Percentiles rank a stretch among this genome's conserved stretches.
phyloP scores from a whole-genome alignment of 805 yeast genomes.

The Tetrapisispora phaffii region DNA sequence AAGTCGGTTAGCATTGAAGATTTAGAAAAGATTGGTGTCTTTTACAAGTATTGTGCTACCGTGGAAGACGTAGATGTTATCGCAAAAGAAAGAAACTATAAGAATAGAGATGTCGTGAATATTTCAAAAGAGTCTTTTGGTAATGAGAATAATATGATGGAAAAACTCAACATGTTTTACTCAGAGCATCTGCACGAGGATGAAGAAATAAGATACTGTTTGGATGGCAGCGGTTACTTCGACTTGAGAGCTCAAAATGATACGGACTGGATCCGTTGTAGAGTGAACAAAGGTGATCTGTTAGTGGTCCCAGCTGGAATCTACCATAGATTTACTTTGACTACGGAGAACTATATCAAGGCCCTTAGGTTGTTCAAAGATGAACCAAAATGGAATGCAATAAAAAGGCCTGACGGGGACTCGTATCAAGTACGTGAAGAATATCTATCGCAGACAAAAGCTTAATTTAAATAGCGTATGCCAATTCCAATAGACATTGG shows the following conservation, averaged over 20 bases:
- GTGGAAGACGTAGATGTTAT: conserved; percentile 49
- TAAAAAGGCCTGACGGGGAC: conserved; percentile 50
- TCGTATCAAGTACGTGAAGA: conserved; percentile 36
- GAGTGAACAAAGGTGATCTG: conserved; percentile 52
- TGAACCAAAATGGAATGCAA: conserved; percentile 93
- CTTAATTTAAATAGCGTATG: too few species aligned
- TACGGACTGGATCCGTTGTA: conserved; percentile 68
- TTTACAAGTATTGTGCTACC: conserved; percentile 44
- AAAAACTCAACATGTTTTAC: conserved; percentile 61
- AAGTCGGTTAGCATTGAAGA: conserved; percentile 39
- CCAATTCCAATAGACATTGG: too few species aligned
- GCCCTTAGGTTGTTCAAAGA: conserved; percentile 83
- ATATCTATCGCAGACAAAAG: conserved; percentile 30
- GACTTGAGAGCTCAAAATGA: conserved; percentile 58
- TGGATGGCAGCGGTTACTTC: conserved; percentile 86
- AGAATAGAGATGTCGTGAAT: conserved; percentile 64
- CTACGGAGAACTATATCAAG: conserved; percentile 49
- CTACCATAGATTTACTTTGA: conserved; percentile 83
- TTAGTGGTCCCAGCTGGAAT: conserved; percentile 83
- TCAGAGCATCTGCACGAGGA: conserved; percentile 91
- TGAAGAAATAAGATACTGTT: conserved; percentile 85
- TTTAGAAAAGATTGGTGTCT: conserved; percentile 55
- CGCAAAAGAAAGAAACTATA: conserved; percentile 64
- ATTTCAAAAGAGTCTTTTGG: conserved; percentile 53
- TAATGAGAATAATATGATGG: conserved; percentile 48